phyloP scores from a whole-genome alignment of 2,329 filamentous ascomycete species.

The Aspergillus sp. region DNA sequence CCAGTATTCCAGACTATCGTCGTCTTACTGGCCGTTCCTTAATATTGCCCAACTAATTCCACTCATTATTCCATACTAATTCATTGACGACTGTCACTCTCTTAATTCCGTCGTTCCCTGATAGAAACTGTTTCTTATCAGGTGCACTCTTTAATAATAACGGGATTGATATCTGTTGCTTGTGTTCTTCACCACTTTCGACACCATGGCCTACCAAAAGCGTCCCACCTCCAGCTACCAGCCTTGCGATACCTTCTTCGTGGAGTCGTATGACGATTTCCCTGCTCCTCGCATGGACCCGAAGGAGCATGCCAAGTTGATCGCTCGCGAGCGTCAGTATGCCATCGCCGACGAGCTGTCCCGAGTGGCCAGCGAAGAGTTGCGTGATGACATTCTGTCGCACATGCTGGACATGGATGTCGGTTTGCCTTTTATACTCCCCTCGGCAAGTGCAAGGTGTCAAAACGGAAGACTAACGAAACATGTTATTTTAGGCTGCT shows the following conservation, averaged over 20 bases:
- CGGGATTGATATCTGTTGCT: conserved; percentile 19
- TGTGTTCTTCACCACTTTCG: conserved; percentile 16
- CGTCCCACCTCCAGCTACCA: conserved; percentile 56
- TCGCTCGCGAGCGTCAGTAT: conserved; percentile 81
- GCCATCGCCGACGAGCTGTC: conserved; percentile 88
- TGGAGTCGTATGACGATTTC: conserved; percentile 59
- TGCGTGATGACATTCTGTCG: conserved; percentile 88
- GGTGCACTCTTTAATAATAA: conserved; percentile 41
- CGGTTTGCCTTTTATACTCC: conserved; percentile 22
- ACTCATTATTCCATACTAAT: conserved; percentile 52
- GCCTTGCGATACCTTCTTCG: conserved; percentile 68
- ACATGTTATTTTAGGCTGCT: conserved; percentile 57
- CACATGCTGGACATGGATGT: conserved; percentile 96
- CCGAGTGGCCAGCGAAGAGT: conserved; percentile 79
- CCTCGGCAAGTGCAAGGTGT: neutral
- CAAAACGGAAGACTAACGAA: conserved; percentile 25
- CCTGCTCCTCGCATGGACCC: conserved; percentile 58
- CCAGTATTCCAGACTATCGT: conserved; percentile 40
- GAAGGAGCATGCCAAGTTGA: conserved; percentile 73
- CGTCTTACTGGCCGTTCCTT: conserved; percentile 45
- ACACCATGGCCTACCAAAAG: conserved; percentile 57
- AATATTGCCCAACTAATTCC: conserved; percentile 58
- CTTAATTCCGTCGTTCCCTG: conserved; percentile 45
- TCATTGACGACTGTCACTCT: conserved; percentile 51
- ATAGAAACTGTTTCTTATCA: conserved; percentile 35